A percentile compares a stretch with the other conserved stretches of the same genome.
Conservation (phyloP, 2,329 filamentous ascomycete species). For the Pochonia chlamydosporia region DNA sequence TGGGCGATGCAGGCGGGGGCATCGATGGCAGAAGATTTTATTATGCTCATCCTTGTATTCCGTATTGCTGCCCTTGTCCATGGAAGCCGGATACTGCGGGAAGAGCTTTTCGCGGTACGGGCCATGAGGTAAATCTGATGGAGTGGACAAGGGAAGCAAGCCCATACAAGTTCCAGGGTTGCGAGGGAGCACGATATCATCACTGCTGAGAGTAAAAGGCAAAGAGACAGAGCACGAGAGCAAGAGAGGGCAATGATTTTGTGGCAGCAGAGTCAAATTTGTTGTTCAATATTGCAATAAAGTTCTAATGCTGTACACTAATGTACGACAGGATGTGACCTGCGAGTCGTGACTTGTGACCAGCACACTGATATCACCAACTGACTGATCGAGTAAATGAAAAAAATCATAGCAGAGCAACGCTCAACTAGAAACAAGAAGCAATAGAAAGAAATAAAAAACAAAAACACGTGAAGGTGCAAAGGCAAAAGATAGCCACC, state of each 20-base stretch:
- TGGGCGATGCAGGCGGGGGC: background rate
- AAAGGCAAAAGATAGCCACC: background rate
- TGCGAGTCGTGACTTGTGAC: conserved; percentile 22
- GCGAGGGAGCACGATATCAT: background rate
- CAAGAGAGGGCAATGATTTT: background rate
- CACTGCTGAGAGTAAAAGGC: too few species aligned
- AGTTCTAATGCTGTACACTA: conserved; percentile 1
- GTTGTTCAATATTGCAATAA: conserved; percentile 7
- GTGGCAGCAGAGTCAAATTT: conserved; percentile 7
- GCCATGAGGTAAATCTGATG: background rate
- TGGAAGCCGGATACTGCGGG: background rate
- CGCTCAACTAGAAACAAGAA: background rate
- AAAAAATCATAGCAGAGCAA: background rate
- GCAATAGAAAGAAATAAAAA: background rate
- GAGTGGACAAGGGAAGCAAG: background rate
- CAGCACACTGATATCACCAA: conserved; percentile 23
- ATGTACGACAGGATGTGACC: conserved; percentile 11
- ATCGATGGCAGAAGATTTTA: background rate
- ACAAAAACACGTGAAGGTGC: background rate
- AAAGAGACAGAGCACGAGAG: too few species aligned
- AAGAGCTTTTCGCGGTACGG: background rate
- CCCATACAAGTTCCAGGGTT: background rate
- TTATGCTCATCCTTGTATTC: background rate
- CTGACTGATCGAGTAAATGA: background rate
- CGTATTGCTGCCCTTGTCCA: background rate